Conservation (phyloP, 306 rosid species). For the Rosa chinensis region DNA sequence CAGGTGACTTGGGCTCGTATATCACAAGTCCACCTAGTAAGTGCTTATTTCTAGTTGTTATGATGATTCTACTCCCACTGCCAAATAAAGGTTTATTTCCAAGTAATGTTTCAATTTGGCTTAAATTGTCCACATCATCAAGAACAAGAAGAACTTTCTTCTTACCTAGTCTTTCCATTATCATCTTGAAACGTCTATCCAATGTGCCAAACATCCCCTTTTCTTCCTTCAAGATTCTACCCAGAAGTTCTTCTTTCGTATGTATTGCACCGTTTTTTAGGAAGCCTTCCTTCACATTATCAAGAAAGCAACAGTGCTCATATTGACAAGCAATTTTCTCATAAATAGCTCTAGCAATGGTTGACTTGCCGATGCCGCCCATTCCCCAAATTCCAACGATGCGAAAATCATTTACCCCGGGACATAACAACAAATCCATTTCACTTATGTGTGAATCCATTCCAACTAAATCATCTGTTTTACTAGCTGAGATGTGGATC, state of each 20-base stretch:
- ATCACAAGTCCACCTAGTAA: neutral
- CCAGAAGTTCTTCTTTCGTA: neutral
- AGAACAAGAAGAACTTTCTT: neutral
- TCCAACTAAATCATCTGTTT: too few species aligned
- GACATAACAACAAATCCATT: neutral
- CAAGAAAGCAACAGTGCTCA: slow-evolving; percentile 5
- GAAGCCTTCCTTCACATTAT: neutral
- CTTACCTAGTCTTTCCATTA: neutral
- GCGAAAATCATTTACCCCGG: neutral
- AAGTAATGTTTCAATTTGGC: neutral
- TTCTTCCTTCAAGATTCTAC: neutral
- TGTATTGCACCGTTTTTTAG: neutral
- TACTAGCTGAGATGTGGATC: too few species aligned
- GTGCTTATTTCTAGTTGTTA: slow-evolving; percentile 7
- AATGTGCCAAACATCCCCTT: neutral
- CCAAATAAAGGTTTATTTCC: neutral
- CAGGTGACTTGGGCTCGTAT: slow-evolving; percentile 1
- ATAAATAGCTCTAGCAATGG: neutral
- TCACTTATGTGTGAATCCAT: too few species aligned
- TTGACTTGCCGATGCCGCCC: slow-evolving; percentile 26
- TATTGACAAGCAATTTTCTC: neutral
- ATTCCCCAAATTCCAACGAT: slow-evolving; percentile 29
- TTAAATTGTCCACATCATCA: neutral
- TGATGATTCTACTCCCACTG: neutral
- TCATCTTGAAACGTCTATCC: neutral